Percentiles rank a stretch among this genome's conserved stretches.
phyloP scores from a whole-genome alignment of 1,284 basidiomycete genomes.

The Pterula multifida region DNA sequence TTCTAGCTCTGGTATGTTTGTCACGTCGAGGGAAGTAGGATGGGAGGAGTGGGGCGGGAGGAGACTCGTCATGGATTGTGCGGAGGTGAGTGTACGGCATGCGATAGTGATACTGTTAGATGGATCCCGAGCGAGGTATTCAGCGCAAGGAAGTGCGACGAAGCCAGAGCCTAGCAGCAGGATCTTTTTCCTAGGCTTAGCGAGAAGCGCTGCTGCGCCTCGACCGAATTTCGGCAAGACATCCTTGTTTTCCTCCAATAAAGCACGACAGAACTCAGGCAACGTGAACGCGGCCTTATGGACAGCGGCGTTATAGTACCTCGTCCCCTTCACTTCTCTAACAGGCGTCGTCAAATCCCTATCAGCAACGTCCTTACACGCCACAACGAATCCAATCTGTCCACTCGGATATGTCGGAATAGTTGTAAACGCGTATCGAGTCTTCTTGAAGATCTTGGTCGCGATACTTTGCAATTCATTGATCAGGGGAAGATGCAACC shows the following conservation, averaged over 20 bases:
- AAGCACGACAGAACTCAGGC: conserved; percentile 81
- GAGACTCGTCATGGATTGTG: conserved; percentile 56
- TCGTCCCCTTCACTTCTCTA: conserved; percentile 57
- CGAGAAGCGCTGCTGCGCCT: conserved; percentile 22
- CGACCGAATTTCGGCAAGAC: conserved; percentile 61
- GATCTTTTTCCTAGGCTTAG: conserved; percentile 53
- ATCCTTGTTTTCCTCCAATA: conserved; percentile 63
- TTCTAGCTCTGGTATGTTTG: conserved; percentile 63
- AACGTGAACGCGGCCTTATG: conserved; percentile 83
- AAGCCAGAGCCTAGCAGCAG: conserved; percentile 92
- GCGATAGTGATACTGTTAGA: conserved; percentile 82
- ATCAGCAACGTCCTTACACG: conserved; percentile 67
- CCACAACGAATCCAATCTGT: conserved; percentile 93
- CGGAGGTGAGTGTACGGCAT: conserved; percentile 74
- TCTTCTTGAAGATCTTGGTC: conserved; percentile 69
- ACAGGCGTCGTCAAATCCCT: conserved; percentile 63
- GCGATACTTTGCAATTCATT: conserved; percentile 67
- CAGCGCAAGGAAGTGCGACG: conserved; percentile 88
- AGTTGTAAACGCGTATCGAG: conserved; percentile 92
- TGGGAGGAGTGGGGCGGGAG: conserved; percentile 48
- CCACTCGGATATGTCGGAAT: conserved; percentile 97
- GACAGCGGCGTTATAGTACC: conserved; percentile 82
- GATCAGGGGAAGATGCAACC: conserved; percentile 92
- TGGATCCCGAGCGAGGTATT: conserved; percentile 81
- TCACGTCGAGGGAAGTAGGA: conserved; percentile 79